Base-by-base conservation (phyloP, 1,139 yeast genomes). In the Nakaseomyces sp. region DNA sequence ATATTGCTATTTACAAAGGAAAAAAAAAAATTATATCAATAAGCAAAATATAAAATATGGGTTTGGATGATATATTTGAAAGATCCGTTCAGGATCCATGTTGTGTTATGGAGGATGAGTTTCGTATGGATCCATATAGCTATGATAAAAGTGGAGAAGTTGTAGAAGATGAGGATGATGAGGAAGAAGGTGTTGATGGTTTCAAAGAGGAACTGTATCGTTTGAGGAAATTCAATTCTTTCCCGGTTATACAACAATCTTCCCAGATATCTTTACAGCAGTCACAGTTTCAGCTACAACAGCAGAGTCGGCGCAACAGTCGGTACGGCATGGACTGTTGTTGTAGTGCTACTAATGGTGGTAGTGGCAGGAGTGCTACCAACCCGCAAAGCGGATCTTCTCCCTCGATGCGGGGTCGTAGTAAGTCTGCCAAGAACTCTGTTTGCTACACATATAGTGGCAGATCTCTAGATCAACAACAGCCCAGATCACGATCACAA, bases 1-100 rank as follows among this genome's bases (percentile, higher is more conserved):
- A 20, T 20, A 20, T 20, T 20, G 24, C 8, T 8, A 5, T 20
- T 20, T 5, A 20, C 7, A 20, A 5, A 20, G 8, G 8, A 20
- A 20, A 20, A 13, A 30, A 30, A 30, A 15, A 13, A 13, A 30
- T n/a, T n/a, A n/a, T n/a, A n/a, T n/a, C n/a, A n/a, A n/a, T n/a
- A n/a, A n/a, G n/a, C 17, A 15, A 30, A 12, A 30, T 15, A 15
- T 2, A 16, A 30, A 30, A 15, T 8, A 16, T 32, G 13, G 9
- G 18, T 20, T 20, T 35, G 13, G 28, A 35, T 20, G 17, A 18
- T 37, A 37, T 41, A 22, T 41, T 41, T 29, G 43, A 41, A 19
- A 33, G 43, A 20, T 33, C 40, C n/a, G 43, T 41, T 10, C 43
- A 41, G 35, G 43, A 41, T 30, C 43, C 43, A 6, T 41, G 43